phyloP scores from a whole-genome alignment of 139 green algal species.

The Klebsormidium nitens region DNA sequence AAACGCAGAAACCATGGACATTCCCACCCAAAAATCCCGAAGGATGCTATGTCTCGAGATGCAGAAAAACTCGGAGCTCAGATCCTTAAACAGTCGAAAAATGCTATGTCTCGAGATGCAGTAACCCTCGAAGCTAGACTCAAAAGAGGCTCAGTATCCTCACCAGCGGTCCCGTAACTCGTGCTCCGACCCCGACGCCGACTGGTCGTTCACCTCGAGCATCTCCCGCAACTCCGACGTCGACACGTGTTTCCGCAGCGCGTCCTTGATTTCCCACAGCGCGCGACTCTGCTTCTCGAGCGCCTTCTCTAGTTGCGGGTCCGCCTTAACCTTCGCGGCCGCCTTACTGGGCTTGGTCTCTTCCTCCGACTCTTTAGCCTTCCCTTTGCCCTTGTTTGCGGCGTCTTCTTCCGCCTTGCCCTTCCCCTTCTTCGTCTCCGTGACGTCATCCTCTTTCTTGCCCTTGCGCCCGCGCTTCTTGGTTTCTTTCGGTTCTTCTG shows the following conservation, averaged over 20 bases:
- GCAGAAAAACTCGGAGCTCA: too few species aligned
- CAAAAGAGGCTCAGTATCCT: too few species aligned
- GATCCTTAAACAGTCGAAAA: too few species aligned
- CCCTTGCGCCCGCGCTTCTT: neutral
- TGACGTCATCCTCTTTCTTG: constrained; percentile 2
- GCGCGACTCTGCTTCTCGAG: constrained; percentile 18
- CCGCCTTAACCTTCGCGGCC: neutral
- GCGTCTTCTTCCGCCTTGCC: constrained; percentile 5
- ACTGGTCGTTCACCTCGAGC: constrained; percentile 25
- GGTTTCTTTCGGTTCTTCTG: neutral
- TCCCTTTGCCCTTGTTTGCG: constrained; percentile 12
- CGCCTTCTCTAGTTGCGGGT: constrained; percentile 21
- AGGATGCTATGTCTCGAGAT: too few species aligned
- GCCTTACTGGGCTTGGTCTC: neutral
- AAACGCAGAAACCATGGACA: too few species aligned
- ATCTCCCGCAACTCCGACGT: constrained; percentile 17
- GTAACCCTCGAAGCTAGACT: too few species aligned
- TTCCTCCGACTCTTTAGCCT: neutral
- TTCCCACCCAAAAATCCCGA: too few species aligned
- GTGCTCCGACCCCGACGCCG: constrained; percentile 20
- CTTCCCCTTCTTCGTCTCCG: constrained; percentile 11
- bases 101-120: too few species aligned
- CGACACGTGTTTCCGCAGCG: constrained; percentile 5
- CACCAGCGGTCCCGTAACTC: constrained; percentile 21
- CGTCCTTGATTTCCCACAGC: constrained; percentile 32